Base-by-base conservation (phyloP, 305 asterid species). In the Fraxinus nigra region DNA sequence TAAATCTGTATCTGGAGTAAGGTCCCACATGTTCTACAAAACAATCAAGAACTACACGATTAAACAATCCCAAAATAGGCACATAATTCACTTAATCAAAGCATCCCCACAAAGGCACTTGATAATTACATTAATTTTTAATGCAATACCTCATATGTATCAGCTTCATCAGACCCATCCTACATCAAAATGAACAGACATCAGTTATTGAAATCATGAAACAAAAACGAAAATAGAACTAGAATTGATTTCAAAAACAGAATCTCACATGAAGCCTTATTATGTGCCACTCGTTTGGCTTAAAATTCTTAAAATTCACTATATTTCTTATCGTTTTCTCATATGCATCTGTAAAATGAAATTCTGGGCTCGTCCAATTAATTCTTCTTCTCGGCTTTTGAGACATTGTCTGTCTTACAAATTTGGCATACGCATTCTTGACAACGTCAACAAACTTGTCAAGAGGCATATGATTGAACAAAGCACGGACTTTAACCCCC, bases 21-120 rank as follows among this genome's bases (percentile, higher is more conserved):
- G 91, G 83, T 94, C 97, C 98, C 98, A 94, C 98, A 93, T 94
- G 81, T 89, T 94, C 98, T 94, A 84, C 80, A 82, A 72, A 59
- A 51, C 82, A 83, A 80, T 75, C 0, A 67, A 65, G 79, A 10
- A 40, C 32, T 54, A 75, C n/a, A 7, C 13, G 61, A 81, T 28
- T 70, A 72, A 72, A 70, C n/a, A 82, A 38, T 72, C n/a, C 26
- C 13, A 40, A 34, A 18, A 37, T 72, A 75, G 76, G 37, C 81
- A 78, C 30, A 16, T 32, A 40, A 78, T 20, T 34, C 51, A 43
- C 54, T n/a, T 22, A 72, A 30, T 26, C 26, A 70, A 59, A 78
- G 74, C 69, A 73, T 82, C 61, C 80, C 7, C 16, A 20, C 61
- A 40, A 76, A 18, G 38, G 33, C 61, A 20, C 18, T 13, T 14